Conservation (phyloP, 179 eudicot genomes). For the Silene vulgaris region DNA sequence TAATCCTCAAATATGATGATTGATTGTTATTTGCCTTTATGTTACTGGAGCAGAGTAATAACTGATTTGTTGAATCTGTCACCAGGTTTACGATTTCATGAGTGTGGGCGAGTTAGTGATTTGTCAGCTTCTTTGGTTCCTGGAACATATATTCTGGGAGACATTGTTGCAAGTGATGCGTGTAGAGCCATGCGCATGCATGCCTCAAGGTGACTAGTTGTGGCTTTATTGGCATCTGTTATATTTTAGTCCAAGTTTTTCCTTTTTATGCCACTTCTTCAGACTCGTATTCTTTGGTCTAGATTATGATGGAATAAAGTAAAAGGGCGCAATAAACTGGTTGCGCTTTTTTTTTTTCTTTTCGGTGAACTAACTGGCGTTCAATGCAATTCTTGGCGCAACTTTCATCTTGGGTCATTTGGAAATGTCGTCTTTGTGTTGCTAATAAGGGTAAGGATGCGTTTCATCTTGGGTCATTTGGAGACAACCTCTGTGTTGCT, state of each 20-base stretch:
- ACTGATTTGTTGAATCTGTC: background rate
- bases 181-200: constrained; percentile 19
- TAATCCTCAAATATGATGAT: background rate
- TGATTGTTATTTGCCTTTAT: background rate
- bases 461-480: too few relatives aligned
- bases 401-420: too few relatives aligned
- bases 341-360: too few relatives aligned
- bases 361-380: too few relatives aligned
- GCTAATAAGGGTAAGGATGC: too few relatives aligned
- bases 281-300: too few relatives aligned
- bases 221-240: background rate
- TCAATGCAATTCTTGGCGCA: too few relatives aligned
- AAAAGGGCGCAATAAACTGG: too few relatives aligned
- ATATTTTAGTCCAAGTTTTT: background rate
- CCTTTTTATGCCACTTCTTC: background rate
- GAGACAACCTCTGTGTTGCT: too few relatives aligned
- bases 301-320: too few relatives aligned
- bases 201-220: constrained; percentile 25
- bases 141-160: constrained; percentile 17
- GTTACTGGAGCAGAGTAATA: background rate
- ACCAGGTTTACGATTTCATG: constrained; percentile 30
- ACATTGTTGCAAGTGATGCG: constrained; percentile 21
- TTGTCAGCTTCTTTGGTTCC: constrained; percentile 24
- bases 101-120: constrained; percentile 23
- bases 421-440: too few relatives aligned